These are phyloP conservation scores for Ophiocordyceps sinensis DNA, from an alignment of 2,329 filamentous ascomycete species.

Conservation along the genomic window DNA sequence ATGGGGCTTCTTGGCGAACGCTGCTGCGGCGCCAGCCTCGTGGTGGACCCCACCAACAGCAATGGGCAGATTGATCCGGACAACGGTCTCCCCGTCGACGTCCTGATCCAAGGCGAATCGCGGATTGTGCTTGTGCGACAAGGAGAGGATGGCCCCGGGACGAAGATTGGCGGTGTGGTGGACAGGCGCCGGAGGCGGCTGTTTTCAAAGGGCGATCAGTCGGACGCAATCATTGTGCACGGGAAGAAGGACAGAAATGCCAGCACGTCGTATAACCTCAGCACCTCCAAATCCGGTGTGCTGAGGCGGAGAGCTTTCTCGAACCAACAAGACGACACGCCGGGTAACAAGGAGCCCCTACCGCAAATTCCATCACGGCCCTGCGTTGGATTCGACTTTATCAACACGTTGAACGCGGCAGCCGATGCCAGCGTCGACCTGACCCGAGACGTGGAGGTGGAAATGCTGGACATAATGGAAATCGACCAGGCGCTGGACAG, in stretches of 20 bases:
- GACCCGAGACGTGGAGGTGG: slow-evolving; percentile 40
- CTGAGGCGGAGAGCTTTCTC: slow-evolving; percentile 16
- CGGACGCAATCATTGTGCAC: slow-evolving; percentile 41
- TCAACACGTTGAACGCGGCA: slow-evolving; percentile 33
- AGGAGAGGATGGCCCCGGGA: slow-evolving; percentile 31
- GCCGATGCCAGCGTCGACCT: slow-evolving; percentile 36
- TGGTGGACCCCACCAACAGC: slow-evolving; percentile 20
- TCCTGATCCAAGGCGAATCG: slow-evolving; percentile 40
- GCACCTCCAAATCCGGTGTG: slow-evolving; percentile 25
- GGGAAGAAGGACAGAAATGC: slow-evolving; percentile 23
- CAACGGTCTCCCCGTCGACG: slow-evolving; percentile 34
- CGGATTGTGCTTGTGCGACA: slow-evolving; percentile 40
- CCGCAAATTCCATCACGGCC: slow-evolving; percentile 15
- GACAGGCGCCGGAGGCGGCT: slow-evolving; percentile 18
- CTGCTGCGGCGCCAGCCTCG: slow-evolving; percentile 35
- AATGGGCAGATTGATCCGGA: slow-evolving; percentile 11
- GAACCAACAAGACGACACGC: slow-evolving; percentile 11
- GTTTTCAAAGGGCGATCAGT: slow-evolving; percentile 24
- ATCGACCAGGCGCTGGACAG: slow-evolving; percentile 45
- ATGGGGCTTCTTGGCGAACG: slow-evolving; percentile 42
- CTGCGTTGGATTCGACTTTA: slow-evolving; percentile 32
- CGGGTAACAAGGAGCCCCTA: slow-evolving; percentile 8
- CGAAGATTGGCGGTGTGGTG: slow-evolving; percentile 24
- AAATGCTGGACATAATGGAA: slow-evolving; percentile 51
- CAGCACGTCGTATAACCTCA: slow-evolving; percentile 36